These are phyloP conservation scores for Gomphus sp. DNA, from an alignment of 1,284 basidiomycete genomes.

Conservation along the genomic window DNA sequence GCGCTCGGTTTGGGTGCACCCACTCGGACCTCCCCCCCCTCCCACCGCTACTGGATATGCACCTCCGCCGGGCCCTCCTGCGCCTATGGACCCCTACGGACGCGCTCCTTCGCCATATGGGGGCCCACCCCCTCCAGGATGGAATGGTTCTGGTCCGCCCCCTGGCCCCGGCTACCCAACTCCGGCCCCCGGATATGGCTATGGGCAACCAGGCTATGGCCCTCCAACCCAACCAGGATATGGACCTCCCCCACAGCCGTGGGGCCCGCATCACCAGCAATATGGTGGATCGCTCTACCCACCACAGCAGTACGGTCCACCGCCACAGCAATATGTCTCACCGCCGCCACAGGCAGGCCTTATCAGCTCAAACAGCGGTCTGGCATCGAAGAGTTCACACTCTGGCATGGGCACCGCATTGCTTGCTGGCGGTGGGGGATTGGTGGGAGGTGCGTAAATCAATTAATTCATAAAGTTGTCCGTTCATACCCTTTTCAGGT, in stretches of 20 bases:
- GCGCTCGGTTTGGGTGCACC: conserved; percentile 57
- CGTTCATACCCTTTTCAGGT: background rate
- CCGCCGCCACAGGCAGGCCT: background rate
- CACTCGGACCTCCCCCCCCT: conserved; percentile 37
- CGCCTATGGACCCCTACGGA: background rate
- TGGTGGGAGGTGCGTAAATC: conserved; percentile 1
- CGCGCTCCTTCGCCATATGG: conserved; percentile 1
- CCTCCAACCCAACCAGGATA: conserved; percentile 2
- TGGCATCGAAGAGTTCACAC: background rate
- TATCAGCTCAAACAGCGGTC: background rate
- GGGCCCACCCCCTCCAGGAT: background rate
- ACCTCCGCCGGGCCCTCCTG: conserved; percentile 19
- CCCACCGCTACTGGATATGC: conserved; percentile 30
- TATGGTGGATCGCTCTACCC: background rate
- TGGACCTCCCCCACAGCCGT: conserved; percentile 3
- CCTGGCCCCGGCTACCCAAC: background rate
- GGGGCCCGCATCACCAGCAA: conserved; percentile 1
- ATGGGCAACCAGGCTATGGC: conserved; percentile 1
- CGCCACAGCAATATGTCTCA: background rate
- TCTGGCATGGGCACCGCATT: conserved; percentile 1
- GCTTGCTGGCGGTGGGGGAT: conserved; percentile 3
- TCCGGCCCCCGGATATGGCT: background rate
- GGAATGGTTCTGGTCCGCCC: background rate
- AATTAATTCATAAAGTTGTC: background rate
- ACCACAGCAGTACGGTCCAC: background rate